Evolutionary conservation across 192 early-diverging fungal species (phyloP).

Genomic region (Rhizophlyctis rosea): DNA sequence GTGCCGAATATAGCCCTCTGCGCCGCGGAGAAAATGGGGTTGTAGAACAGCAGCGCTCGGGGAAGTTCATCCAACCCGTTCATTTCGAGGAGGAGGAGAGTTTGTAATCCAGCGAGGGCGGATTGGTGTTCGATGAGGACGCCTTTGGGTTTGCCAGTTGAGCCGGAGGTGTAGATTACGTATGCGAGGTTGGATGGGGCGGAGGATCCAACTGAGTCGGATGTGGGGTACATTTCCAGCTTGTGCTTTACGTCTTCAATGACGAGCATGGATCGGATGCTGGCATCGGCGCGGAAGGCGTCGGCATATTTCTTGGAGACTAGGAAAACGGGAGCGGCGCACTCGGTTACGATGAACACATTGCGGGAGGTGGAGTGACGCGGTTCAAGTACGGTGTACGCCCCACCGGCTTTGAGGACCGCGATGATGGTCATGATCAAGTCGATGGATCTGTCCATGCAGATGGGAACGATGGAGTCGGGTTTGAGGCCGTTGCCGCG

Average conservation of each 20-base stretch:
- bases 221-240: too few relatives aligned
- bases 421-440: slow-evolving; percentile 22
- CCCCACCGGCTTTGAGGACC: slow-evolving; percentile 31
- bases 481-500: neutral
- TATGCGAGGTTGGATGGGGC: slow-evolving; percentile 47
- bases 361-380: too few relatives aligned
- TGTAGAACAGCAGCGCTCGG: slow-evolving; percentile 11
- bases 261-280: too few relatives aligned
- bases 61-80: too few relatives aligned
- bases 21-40: slow-evolving; percentile 1
- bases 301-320: too few relatives aligned
- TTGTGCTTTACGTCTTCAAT: too few relatives aligned
- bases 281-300: too few relatives aligned
- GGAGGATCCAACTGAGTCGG: too few relatives aligned
- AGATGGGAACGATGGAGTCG: neutral
- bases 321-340: too few relatives aligned
- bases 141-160: slow-evolving; percentile 44
- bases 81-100: neutral
- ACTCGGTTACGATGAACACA: too few relatives aligned
- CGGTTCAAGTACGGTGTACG: slow-evolving; percentile 25
- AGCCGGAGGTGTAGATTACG: slow-evolving; percentile 41
- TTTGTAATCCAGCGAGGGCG: slow-evolving; percentile 4
- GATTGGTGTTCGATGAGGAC: slow-evolving; percentile 24
- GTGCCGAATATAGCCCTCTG: neutral
- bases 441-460: slow-evolving; percentile 6